Conservation (phyloP, 2,329 filamentous ascomycete species). For the Neurospora sp. region DNA sequence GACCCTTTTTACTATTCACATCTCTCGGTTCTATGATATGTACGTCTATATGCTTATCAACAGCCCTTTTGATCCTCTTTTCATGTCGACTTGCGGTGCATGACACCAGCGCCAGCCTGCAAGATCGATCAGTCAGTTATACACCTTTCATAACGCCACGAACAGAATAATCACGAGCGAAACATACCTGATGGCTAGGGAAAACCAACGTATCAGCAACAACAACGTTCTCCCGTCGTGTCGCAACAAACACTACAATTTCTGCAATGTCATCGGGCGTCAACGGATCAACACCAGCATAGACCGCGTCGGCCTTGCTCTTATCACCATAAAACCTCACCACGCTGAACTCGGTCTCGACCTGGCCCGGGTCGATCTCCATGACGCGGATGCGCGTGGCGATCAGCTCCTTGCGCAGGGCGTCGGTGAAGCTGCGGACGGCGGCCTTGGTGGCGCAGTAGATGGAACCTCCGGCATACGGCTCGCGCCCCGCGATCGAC, state of each 20-base stretch:
- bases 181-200: conserved; percentile 76
- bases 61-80: neutral
- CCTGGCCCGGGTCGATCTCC: conserved; percentile 83
- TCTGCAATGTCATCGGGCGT: conserved; percentile 89
- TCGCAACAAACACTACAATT: conserved; percentile 76
- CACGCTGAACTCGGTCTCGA: conserved; percentile 88
- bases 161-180: neutral
- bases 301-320: conserved; percentile 80
- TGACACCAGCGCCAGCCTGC: conserved; percentile 23
- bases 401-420: conserved; percentile 74
- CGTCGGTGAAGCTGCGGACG: conserved; percentile 74
- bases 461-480: conserved; percentile 77
- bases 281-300: conserved; percentile 71
- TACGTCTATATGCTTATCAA: neutral
- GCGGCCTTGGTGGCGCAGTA: conserved; percentile 93
- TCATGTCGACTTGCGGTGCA: conserved; percentile 21
- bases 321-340: conserved; percentile 86
- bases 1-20: neutral
- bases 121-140: neutral
- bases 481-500: conserved; percentile 80
- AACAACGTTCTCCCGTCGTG: conserved; percentile 81
- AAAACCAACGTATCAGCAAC: conserved; percentile 80
- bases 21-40: neutral
- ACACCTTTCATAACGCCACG: neutral
- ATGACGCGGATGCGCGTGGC: conserved; percentile 73